Conservation (phyloP, 2,329 filamentous ascomycete genomes). For the Raffaelea deltoideospora region DNA sequence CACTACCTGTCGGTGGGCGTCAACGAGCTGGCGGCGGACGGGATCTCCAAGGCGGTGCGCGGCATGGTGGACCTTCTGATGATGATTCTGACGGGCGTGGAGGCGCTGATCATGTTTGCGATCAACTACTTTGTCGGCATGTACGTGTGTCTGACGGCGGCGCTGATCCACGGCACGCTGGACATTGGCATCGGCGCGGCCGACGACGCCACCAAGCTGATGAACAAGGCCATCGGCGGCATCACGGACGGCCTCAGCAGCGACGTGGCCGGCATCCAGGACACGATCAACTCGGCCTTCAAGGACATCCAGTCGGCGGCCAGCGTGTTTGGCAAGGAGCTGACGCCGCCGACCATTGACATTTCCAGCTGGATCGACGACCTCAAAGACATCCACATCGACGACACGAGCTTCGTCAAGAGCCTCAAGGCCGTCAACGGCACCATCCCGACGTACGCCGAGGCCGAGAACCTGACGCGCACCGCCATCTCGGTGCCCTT, state of each 20-base stretch:
- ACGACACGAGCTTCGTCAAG: constrained; percentile 49
- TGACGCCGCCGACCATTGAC: constrained; percentile 35
- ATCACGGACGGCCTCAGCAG: constrained; percentile 42
- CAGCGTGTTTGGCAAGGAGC: constrained; percentile 24
- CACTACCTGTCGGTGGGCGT: constrained; percentile 83
- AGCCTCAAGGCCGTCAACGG: constrained; percentile 59
- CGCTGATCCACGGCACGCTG: constrained; percentile 66
- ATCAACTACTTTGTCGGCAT: constrained; percentile 85
- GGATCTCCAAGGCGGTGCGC: constrained; percentile 66
- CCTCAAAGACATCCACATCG: constrained; percentile 54
- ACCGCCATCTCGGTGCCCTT: constrained; percentile 66
- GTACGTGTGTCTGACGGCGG: constrained; percentile 77
- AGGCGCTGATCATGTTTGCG: constrained; percentile 79
- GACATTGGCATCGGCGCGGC: constrained; percentile 41
- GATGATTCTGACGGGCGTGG: constrained; percentile 66
- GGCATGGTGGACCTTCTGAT: constrained; percentile 67
- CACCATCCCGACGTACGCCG: constrained; percentile 66
- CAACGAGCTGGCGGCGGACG: constrained; percentile 68
- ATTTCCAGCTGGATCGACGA: constrained; percentile 48
- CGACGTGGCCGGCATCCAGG: constrained; percentile 22
- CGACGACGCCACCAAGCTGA: constrained; percentile 25
- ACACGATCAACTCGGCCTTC: constrained; percentile 41
- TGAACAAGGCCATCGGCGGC: constrained; percentile 34
- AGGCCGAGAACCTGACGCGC: constrained; percentile 72
- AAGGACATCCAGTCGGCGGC: constrained; percentile 36